A percentile compares a stretch with the other conserved stretches of the same genome.
These are phyloP conservation scores for Xanthoconium separans DNA, from an alignment of 1,284 basidiomycete species.

Conservation along the genomic window DNA sequence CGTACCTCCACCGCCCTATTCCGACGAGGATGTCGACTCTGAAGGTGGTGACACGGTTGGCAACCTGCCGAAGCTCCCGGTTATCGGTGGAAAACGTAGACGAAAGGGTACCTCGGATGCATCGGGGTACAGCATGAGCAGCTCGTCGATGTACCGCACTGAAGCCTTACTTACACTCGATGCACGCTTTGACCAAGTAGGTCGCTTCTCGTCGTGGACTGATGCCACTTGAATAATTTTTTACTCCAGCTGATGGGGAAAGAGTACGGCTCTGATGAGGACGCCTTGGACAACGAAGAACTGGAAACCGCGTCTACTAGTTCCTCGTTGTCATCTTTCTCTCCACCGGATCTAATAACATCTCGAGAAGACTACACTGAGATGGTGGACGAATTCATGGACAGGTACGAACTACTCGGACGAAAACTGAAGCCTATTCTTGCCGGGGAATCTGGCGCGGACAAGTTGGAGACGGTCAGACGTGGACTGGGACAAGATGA, in stretches of 20 bases:
- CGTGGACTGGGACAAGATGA: conserved; percentile 74
- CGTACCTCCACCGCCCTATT: conserved; percentile 39
- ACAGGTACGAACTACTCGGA: conserved; percentile 90
- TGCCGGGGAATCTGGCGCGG: conserved; percentile 65
- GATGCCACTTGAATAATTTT: not conserved
- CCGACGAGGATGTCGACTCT: conserved; percentile 51
- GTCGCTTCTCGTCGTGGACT: conserved; percentile 15
- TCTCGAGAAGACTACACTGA: conserved; percentile 85
- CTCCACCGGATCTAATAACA: conserved; percentile 73
- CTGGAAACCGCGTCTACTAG: conserved; percentile 35
- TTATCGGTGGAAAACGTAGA: conserved; percentile 75
- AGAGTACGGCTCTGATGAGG: conserved; percentile 70
- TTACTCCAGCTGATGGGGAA: conserved; percentile 60
- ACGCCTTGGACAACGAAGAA: conserved; percentile 41
- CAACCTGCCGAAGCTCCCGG: conserved; percentile 66
- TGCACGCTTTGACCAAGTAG: conserved; percentile 90
- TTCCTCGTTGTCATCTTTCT: conserved; percentile 54
- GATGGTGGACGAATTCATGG: conserved; percentile 94
- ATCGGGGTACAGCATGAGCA: conserved; percentile 95
- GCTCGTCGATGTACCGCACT: conserved; percentile 93
- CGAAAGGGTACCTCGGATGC: conserved; percentile 79
- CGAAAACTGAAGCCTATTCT: conserved; percentile 82
- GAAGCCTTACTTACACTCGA: conserved; percentile 87
- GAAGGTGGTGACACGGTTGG: conserved; percentile 84
- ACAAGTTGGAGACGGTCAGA: conserved; percentile 80